Percentiles rank a stretch among this genome's conserved stretches.
Conservation (phyloP, 768 basidiomycete genomes). For the Amyloporia xantha region DNA sequence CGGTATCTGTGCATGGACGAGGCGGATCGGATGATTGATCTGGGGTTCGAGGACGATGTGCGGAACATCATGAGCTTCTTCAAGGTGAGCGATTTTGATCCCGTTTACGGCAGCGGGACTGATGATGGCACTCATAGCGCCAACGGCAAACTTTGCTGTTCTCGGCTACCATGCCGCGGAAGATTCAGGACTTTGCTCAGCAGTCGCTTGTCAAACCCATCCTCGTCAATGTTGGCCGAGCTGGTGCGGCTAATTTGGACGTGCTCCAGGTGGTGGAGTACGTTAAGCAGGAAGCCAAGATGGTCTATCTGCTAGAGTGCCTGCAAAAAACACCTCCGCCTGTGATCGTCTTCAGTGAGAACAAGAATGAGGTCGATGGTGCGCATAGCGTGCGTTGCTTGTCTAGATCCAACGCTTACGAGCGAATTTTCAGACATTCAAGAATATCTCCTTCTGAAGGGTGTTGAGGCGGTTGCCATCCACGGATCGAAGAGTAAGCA, state of each 20-base stretch:
- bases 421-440: conserved; percentile 73
- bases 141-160: conserved; percentile 97
- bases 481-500: conserved; percentile 94
- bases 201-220: conserved; percentile 93
- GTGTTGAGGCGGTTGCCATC: conserved; percentile 97
- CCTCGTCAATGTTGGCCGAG: conserved; percentile 95
- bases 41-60: conserved; percentile 98
- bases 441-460: conserved; percentile 93
- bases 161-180: conserved; percentile 98
- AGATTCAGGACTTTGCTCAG: conserved; percentile 98
- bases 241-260: conserved; percentile 95
- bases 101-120: too few relatives aligned
- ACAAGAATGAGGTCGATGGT: conserved; percentile 99
- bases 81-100: conserved; percentile 58
- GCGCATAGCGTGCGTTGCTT: conserved; percentile 17
- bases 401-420: neutral
- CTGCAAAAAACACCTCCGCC: conserved; percentile 98
- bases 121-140: conserved; percentile 53
- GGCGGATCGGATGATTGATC: conserved; percentile 98
- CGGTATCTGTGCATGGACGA: conserved; percentile 99
- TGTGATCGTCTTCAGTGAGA: conserved; percentile 96
- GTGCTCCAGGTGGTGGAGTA: conserved; percentile 97
- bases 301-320: conserved; percentile 98
- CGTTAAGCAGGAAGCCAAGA: conserved; percentile 99
- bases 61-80: conserved; percentile 99